Evolutionary conservation across 768 basidiomycete species (phyloP).

Genomic region (Tylopilus intermedius): DNA sequence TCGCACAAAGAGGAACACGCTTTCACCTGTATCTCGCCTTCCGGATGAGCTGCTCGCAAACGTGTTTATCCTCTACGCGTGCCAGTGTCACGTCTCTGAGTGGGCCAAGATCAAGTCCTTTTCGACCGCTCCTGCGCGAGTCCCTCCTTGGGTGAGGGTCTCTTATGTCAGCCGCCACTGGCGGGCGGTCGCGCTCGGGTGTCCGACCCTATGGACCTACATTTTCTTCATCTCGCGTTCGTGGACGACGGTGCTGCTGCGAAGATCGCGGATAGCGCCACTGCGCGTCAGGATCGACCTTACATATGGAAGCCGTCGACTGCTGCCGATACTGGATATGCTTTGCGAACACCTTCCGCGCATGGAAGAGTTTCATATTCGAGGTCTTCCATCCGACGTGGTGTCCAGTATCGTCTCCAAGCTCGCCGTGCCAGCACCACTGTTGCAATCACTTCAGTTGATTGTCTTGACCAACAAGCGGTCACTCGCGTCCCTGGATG

Average conservation of each 20-base stretch:
- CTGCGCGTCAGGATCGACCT: not conserved
- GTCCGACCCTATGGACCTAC: slow-evolving; percentile 1
- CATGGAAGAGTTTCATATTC: slow-evolving; percentile 2
- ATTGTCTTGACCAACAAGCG: not conserved
- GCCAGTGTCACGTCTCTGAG: not conserved
- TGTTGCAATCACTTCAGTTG: slow-evolving; percentile 3
- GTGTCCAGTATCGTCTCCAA: not conserved
- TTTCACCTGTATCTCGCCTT: not conserved
- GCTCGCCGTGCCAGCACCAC: not conserved
- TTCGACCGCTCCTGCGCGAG: not conserved
- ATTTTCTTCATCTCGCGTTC: not conserved
- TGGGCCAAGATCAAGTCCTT: not conserved
- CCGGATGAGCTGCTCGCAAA: slow-evolving; percentile 2
- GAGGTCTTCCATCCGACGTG: not conserved
- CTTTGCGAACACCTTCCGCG: not conserved
- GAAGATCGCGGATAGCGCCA: not conserved
- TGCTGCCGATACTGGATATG: not conserved
- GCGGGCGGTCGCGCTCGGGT: not conserved
- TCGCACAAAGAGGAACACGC: not conserved
- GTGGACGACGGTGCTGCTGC: slow-evolving; percentile 1
- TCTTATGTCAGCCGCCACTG: not conserved
- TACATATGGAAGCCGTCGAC: not conserved
- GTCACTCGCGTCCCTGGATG: not conserved
- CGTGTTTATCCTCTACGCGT: not conserved
- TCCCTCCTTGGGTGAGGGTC: not conserved